Evolutionary conservation across 2,329 filamentous ascomycete genomes (phyloP), one percentile per base, ranked within the genome.

Genomic region (Beauveria asiatica): DNA sequence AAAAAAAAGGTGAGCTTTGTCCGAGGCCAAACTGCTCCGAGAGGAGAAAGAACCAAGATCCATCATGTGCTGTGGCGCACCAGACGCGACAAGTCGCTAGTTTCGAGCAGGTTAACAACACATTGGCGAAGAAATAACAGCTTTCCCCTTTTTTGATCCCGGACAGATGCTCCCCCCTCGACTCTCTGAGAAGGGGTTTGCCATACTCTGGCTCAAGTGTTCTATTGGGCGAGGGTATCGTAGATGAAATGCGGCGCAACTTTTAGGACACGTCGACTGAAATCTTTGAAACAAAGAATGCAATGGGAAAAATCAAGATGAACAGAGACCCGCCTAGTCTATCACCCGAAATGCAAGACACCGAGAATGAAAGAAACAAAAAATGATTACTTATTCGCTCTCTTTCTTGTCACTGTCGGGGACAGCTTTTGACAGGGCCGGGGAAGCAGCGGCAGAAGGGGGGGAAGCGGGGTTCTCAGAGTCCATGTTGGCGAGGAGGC

Each of bases 391-490:
- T 65, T 68, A 75, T 67, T 77, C 78, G 72, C 76, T 75, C 68
- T 76, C 77, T 74, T 80, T 80, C 73, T 84, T 84, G 67, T 76
- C 80, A 62, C 70, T 76, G 70, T 82, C 82, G 63, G 82, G 80
- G 63, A 79, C 80, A 63, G 79, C 81, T 76, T 88, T 89, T 64
- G 84, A 76, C 69, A 87, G 72, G 61, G 83, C 82, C 52, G 87
- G 87, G 59, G 87, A 89, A 61, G 83, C 84, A 64, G 84, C 78
- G 53, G 84, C 82, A 63, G 86, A 87, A 60, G 88, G 86, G 68
- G 89, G 88, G 67, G 88, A 90, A 68, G 83, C 80, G 63, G 81
- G 85, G 74, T 82, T 80, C 70, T 84, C 83, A 66, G 78, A 80
- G 68, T 83, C 85, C 83, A 80, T 82, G 69, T 77, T 83, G 68